Evolutionary conservation across 169 alveolate species (phyloP).

Genomic region (Babesia sp.): DNA sequence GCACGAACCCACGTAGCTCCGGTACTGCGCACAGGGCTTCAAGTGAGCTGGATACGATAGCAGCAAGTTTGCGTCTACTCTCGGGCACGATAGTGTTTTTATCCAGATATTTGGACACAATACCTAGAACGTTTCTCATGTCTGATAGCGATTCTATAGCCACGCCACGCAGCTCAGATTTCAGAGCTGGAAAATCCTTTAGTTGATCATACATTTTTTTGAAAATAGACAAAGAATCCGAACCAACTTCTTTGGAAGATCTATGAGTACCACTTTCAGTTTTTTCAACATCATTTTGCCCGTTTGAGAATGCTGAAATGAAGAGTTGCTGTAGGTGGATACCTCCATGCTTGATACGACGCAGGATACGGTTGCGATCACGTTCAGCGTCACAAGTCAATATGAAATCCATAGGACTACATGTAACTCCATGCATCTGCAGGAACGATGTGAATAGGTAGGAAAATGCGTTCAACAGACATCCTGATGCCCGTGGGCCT

Average conservation of each 20-base stretch:
- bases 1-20: constrained; percentile 14
- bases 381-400: constrained; percentile 83
- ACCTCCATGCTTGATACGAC: constrained; percentile 70
- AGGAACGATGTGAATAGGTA: constrained; percentile 88
- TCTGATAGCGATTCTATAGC: not conserved
- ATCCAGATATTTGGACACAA: not conserved
- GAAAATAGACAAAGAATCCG: constrained; percentile 2
- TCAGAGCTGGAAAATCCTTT: constrained; percentile 10
- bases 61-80: not conserved
- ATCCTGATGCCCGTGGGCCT: constrained; percentile 92
- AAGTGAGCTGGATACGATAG: not conserved
- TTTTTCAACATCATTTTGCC: constrained; percentile 4
- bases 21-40: constrained; percentile 17
- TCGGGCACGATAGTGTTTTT: not conserved
- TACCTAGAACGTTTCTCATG: not conserved
- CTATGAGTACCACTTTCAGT: constrained; percentile 10
- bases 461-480: constrained; percentile 89
- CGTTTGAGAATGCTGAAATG: constrained; percentile 54
- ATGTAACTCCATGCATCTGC: constrained; percentile 92
- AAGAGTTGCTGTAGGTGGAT: constrained; percentile 71
- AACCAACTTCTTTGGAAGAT: not conserved
- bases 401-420: constrained; percentile 92
- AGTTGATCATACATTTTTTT: not conserved
- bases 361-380: constrained; percentile 76
- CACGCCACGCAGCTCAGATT: not conserved